Conservation (phyloP, 2,329 filamentous ascomycete species). For the Truncatella angustata region DNA sequence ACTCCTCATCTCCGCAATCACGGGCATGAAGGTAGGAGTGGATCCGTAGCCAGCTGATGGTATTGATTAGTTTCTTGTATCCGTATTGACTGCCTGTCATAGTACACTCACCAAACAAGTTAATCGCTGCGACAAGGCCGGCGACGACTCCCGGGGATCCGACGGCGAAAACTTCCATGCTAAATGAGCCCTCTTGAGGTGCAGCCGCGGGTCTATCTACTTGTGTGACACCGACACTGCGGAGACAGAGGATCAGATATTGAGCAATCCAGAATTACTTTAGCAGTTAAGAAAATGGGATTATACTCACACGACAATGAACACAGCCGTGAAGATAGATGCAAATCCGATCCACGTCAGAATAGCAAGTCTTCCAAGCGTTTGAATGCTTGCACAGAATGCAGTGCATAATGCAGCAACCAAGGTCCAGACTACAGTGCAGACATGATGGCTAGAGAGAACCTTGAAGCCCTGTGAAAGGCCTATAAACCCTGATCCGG, state of each 20-base stretch:
- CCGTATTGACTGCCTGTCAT: too few relatives aligned
- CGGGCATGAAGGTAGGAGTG: slow-evolving; percentile 22
- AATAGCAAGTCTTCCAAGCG: slow-evolving; percentile 15
- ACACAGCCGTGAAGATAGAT: slow-evolving; percentile 15
- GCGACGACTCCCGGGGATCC: slow-evolving; percentile 21
- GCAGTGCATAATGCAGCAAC: slow-evolving; percentile 22
- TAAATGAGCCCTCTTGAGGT: slow-evolving; percentile 19
- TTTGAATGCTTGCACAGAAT: slow-evolving; percentile 14
- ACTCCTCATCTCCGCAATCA: slow-evolving; percentile 21
- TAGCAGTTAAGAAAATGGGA: background rate
- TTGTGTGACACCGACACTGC: slow-evolving; percentile 22
- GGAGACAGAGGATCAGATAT: background rate
- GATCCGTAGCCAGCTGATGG: slow-evolving; percentile 17
- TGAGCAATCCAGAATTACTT: too few relatives aligned
- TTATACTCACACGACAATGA: slow-evolving; percentile 27
- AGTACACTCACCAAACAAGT: slow-evolving; percentile 22
- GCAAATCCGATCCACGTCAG: slow-evolving; percentile 9
- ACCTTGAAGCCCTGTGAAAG: slow-evolving; percentile 21
- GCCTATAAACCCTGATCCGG: slow-evolving; percentile 22
- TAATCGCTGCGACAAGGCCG: slow-evolving; percentile 21
- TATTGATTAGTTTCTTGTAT: background rate
- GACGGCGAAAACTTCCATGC: slow-evolving; percentile 18
- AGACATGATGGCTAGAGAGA: slow-evolving; percentile 17
- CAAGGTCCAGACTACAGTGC: slow-evolving; percentile 21
- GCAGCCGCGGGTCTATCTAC: slow-evolving; percentile 19